Evolutionary conservation across 2,329 filamentous ascomycete species (phyloP).

Genomic region (Colletotrichum liriopes): DNA sequence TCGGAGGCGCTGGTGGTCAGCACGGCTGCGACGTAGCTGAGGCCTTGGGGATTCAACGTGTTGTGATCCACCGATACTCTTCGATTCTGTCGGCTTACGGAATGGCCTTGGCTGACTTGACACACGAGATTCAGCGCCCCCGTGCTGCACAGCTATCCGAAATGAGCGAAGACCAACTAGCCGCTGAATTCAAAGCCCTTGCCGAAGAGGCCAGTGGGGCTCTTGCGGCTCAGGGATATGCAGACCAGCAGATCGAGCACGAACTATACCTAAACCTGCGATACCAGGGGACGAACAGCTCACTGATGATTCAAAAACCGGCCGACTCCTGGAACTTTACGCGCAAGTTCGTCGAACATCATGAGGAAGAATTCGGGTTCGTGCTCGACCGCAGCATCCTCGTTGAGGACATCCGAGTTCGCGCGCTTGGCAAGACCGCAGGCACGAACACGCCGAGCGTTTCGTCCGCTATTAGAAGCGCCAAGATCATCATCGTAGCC

Average conservation of each 20-base stretch:
- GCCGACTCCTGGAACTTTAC: conserved; percentile 63
- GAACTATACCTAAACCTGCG: conserved; percentile 96
- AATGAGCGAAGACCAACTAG: too few species aligned
- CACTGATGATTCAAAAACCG: conserved; percentile 84
- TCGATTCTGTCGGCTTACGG: neutral
- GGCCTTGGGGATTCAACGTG: neutral
- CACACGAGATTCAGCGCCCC: conserved; percentile 60
- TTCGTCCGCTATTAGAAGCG: too few species aligned
- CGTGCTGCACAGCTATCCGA: too few species aligned
- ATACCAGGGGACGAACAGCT: conserved; percentile 91
- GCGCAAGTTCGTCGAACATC: conserved; percentile 64
- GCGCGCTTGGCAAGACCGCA: conserved; percentile 93
- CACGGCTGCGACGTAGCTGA: neutral
- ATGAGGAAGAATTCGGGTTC: conserved; percentile 94
- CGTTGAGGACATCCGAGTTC: conserved; percentile 88
- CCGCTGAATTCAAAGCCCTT: too few species aligned
- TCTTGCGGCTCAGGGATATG: conserved; percentile 71
- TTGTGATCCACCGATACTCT: neutral
- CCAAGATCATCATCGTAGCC: too few species aligned
- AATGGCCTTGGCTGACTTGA: neutral
- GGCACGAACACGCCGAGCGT: conserved; percentile 43
- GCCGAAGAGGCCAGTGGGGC: too few species aligned
- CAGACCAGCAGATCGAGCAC: conserved; percentile 80
- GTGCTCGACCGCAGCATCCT: conserved; percentile 88
- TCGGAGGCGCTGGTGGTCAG: conserved; percentile 72